phyloP scores from a whole-genome alignment of 2,329 filamentous ascomycete genomes.

The Ceratocystis ficicola region DNA sequence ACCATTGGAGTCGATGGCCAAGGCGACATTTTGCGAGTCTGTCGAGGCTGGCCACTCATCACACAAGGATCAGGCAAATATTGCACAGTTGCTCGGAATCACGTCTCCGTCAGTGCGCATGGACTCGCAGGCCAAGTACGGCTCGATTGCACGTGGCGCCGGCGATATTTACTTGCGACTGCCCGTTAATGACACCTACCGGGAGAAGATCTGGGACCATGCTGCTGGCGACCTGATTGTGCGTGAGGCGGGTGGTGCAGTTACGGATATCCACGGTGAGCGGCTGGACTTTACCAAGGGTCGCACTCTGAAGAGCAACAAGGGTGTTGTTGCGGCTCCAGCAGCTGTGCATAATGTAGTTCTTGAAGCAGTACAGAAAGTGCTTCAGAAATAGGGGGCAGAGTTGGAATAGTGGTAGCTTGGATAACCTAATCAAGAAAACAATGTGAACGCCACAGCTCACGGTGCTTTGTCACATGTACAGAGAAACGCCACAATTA shows the following conservation, averaged over 20 bases:
- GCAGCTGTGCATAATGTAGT: constrained; percentile 63
- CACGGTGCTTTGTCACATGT: too few species aligned
- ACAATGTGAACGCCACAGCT: too few species aligned
- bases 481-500: too few species aligned
- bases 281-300: constrained; percentile 76
- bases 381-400: constrained; percentile 41
- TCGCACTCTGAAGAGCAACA: constrained; percentile 77
- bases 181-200: constrained; percentile 73
- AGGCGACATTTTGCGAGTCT: constrained; percentile 90
- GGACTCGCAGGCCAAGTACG: constrained; percentile 98
- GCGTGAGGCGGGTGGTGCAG: constrained; percentile 79
- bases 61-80: constrained; percentile 63
- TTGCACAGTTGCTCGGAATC: constrained; percentile 76
- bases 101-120: constrained; percentile 81
- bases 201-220: constrained; percentile 99
- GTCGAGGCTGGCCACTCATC: constrained; percentile 88
- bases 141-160: constrained; percentile 81
- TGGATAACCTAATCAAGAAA: not conserved
- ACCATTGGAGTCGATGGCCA: constrained; percentile 55
- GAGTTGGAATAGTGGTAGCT: not conserved
- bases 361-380: constrained; percentile 68
- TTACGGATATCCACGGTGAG: constrained; percentile 80
- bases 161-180: constrained; percentile 90
- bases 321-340: constrained; percentile 84
- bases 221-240: constrained; percentile 91